Base-by-base conservation (phyloP, 495 filamentous ascomycete genomes). In the Tuber microsphaerosporum region DNA sequence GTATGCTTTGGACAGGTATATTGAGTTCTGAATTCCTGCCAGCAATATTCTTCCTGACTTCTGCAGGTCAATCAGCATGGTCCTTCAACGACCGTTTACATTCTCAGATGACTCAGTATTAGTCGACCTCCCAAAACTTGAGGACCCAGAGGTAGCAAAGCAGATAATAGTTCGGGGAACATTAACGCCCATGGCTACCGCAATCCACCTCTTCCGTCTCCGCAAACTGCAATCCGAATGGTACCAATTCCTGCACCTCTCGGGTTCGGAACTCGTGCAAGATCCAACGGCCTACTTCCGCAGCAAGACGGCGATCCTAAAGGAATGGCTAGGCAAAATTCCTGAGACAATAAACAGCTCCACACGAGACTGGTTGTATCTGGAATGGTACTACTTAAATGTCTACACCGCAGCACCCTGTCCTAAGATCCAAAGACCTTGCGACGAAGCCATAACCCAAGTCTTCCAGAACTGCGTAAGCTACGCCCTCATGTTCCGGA, bases 41-140 rank as follows among this genome's bases (percentile, higher is more conserved):
- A 44, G 10, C 31, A 14, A 51, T 31, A 65, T 65, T 34, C 34
- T 34, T 34, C 34, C 4, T 65, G 56, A 80, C 22, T n/a, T 71
- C 20, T 3, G 8, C 75, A 95, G 94, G 80, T 90, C 91, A 8
- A 92, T 93, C 45, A 93, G 92, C 76, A 89, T 94, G 84, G 91
- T 93, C 22, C 88, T 93, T 71, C 89, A 90, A 43, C 87, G 93
- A 61, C 89, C 92, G 0, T 97, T 97, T 83, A 96, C 94, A 7
- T 95, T 98, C 82, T 93, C 92, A 1, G 94, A 98, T 82, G 92
- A 92, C 56, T 91, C 93, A n/a, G 87, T 90, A 2, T 89, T 90
- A 76, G 93, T 96, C 51, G 87, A 84, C 16, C 85, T 92, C 77
- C 88, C 88, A 16, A 83, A 84, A 26, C 77, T 81, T 44, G 71